phyloP scores from a whole-genome alignment of 2,329 filamentous ascomycete genomes.

The Botrytis elliptica region DNA sequence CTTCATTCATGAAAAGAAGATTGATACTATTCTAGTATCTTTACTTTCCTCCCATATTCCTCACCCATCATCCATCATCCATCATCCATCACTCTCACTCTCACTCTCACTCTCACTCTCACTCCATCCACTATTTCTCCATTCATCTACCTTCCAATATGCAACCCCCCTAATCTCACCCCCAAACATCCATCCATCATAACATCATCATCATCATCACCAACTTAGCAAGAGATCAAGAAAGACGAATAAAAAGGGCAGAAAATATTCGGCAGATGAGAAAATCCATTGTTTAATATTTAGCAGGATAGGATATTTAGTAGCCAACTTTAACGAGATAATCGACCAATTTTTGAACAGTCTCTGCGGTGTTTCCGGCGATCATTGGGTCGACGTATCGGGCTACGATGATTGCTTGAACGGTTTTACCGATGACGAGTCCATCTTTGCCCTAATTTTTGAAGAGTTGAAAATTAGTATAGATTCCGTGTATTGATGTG shows the following conservation, averaged over 20 bases:
- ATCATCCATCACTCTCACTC: not conserved
- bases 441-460: slow-evolving; percentile 69
- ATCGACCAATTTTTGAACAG: slow-evolving; percentile 80
- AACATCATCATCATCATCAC: slow-evolving; percentile 3
- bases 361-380: slow-evolving; percentile 73
- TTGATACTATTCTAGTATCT: slow-evolving; percentile 18
- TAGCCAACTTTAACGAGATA: slow-evolving; percentile 74
- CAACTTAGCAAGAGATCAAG: not conserved
- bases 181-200: not conserved
- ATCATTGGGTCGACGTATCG: slow-evolving; percentile 76
- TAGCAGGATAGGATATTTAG: slow-evolving; percentile 47
- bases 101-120: too few species aligned
- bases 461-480: slow-evolving; percentile 7
- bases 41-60: not conserved
- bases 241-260: not conserved
- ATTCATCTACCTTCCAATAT: not conserved
- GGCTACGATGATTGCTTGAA: slow-evolving; percentile 81
- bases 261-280: slow-evolving; percentile 1
- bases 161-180: not conserved
- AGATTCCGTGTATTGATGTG: not conserved
- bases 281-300: slow-evolving; percentile 13
- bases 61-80: not conserved
- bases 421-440: slow-evolving; percentile 80
- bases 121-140: not conserved
- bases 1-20: not conserved